These are phyloP conservation scores for Tillandsia leiboldiana DNA, from an alignment of 176 grass and related monocot species.

Conservation along the genomic window DNA sequence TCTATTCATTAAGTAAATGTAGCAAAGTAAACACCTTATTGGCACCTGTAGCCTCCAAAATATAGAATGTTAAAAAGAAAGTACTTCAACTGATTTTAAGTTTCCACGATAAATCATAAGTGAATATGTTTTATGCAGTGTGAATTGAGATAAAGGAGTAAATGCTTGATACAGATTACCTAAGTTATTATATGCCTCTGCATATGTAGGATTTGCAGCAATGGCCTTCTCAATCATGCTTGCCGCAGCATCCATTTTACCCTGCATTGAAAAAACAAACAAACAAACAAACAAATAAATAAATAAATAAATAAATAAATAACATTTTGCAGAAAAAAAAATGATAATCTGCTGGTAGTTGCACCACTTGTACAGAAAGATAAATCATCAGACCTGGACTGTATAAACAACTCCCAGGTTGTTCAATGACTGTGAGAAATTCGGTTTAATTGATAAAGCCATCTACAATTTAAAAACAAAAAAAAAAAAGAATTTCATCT, in stretches of 20 bases:
- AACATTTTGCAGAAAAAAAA: neutral
- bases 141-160: neutral
- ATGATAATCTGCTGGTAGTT: neutral
- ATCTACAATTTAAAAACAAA: constrained; percentile 36
- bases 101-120: neutral
- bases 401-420: constrained; percentile 99
- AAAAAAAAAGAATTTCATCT: constrained; percentile 14
- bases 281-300: neutral
- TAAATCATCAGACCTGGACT: constrained; percentile 60
- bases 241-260: constrained; percentile 95
- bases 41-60: neutral
- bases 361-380: constrained; percentile 12
- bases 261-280: constrained; percentile 26
- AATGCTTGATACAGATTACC: constrained; percentile 30
- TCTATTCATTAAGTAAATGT: neutral
- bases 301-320: constrained; percentile 2
- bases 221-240: constrained; percentile 98
- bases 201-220: constrained; percentile 70
- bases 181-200: constrained; percentile 99
- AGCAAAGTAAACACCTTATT: neutral
- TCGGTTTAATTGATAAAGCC: constrained; percentile 94
- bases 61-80: neutral
- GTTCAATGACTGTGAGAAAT: constrained; percentile 93
- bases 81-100: neutral
- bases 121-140: neutral